Percentiles rank a stretch among this genome's conserved stretches.
phyloP scores from a whole-genome alignment of 805 yeast species.

The Ogataea paraovalis region DNA sequence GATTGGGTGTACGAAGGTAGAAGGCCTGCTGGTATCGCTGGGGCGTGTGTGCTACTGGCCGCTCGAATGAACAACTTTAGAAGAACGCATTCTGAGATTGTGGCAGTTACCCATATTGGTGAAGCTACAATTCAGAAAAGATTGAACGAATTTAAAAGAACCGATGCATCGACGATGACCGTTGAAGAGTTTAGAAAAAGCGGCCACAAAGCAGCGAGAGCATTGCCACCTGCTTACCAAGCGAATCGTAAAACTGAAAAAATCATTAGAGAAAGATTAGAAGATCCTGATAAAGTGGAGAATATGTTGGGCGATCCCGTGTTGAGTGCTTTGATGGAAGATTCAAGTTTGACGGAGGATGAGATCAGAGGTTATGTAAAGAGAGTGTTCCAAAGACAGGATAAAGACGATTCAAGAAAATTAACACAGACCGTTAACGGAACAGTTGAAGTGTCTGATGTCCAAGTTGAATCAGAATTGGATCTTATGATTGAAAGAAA shows the following conservation, averaged over 20 bases:
- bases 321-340: constrained; percentile 40
- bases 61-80: constrained; percentile 95
- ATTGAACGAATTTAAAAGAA: constrained; percentile 78
- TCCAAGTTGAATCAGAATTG: constrained; percentile 21
- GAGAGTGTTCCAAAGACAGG: constrained; percentile 27
- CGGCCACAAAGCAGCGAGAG: constrained; percentile 33
- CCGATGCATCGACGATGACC: constrained; percentile 69
- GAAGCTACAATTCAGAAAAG: constrained; percentile 90
- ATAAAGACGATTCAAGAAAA: constrained; percentile 20
- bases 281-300: constrained; percentile 35
- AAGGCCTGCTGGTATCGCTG: constrained; percentile 98
- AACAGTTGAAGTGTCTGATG: constrained; percentile 5
- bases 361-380: constrained; percentile 36
- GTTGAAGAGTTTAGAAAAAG: constrained; percentile 64
- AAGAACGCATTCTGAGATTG: constrained; percentile 88
- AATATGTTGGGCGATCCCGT: constrained; percentile 40
- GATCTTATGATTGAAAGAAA: constrained; percentile 39
- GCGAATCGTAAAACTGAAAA: constrained; percentile 53
- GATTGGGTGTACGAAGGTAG: constrained; percentile 98
- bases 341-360: constrained; percentile 40
- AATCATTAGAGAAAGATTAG: constrained; percentile 22
- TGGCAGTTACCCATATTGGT: constrained; percentile 92
- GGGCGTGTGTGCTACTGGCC: constrained; percentile 89
- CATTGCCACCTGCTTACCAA: constrained; percentile 81
- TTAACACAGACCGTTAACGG: constrained; percentile 11